A percentile compares a stretch with the other conserved stretches of the same genome.
Conservation (phyloP, 768 basidiomycete genomes). For the Rubroboletus satanas region DNA sequence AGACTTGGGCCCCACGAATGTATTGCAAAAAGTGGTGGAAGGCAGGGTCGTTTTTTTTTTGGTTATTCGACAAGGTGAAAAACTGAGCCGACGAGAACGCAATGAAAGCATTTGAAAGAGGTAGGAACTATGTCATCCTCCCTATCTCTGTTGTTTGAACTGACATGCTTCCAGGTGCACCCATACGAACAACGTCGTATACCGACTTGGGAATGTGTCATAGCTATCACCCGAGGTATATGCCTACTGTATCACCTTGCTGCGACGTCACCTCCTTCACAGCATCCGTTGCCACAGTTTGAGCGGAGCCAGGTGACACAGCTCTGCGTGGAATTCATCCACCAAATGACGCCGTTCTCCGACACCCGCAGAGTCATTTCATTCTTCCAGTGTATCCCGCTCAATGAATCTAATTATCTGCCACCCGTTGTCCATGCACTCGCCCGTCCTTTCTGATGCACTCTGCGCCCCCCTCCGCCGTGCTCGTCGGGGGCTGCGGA, state of each 20-base stretch:
- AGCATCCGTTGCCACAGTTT: constrained; percentile 6
- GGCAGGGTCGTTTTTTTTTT: constrained; percentile 51
- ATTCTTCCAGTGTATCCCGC: constrained; percentile 23
- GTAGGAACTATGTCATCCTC: constrained; percentile 28
- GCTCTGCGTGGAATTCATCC: constrained; percentile 23
- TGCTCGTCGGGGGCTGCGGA: constrained; percentile 17
- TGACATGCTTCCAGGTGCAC: constrained; percentile 37
- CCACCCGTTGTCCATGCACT: constrained; percentile 28
- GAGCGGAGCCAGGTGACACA: constrained; percentile 9
- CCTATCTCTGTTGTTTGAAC: background rate
- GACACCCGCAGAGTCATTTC: constrained; percentile 25
- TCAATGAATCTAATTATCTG: constrained; percentile 27
- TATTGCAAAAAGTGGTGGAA: constrained; percentile 49
- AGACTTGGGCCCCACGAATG: constrained; percentile 39
- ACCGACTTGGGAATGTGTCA: constrained; percentile 45
- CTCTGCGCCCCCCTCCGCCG: constrained; percentile 13
- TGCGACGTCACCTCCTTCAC: constrained; percentile 12
- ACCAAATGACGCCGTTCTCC: constrained; percentile 23
- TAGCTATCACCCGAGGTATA: constrained; percentile 1
- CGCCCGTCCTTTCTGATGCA: constrained; percentile 10
- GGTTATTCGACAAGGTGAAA: constrained; percentile 37
- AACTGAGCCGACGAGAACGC: constrained; percentile 35
- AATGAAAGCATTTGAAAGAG: constrained; percentile 45
- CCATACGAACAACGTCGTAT: constrained; percentile 57
- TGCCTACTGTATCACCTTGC: background rate